These are phyloP conservation scores for Excoecaria cochinchinensis DNA, from an alignment of 345 rosid genomes.

Conservation along the genomic window DNA sequence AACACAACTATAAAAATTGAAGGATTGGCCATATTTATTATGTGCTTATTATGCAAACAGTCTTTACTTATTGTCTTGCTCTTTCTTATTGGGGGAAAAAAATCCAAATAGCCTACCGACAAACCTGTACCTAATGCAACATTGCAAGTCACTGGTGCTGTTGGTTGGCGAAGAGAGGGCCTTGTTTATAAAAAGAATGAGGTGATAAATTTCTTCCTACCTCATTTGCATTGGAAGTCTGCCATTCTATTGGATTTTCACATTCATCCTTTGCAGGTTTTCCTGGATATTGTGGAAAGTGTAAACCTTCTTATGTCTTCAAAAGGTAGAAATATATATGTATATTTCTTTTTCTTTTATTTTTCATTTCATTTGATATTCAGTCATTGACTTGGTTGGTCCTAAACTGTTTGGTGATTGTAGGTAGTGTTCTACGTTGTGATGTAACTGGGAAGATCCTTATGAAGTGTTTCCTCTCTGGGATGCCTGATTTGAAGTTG, in stretches of 20 bases:
- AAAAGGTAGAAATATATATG: conserved; percentile 50
- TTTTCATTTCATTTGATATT: neutral
- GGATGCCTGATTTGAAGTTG: conserved; percentile 99
- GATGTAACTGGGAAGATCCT: conserved; percentile 97
- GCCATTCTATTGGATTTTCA: conserved; percentile 19
- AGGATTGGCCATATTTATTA: neutral
- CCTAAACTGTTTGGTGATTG: conserved; percentile 25
- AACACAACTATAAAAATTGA: neutral
- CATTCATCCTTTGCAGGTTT: conserved; percentile 56
- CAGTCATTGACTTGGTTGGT: neutral
- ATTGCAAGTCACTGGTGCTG: conserved; percentile 98
- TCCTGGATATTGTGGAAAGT: conserved; percentile 97
- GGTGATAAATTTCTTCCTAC: conserved; percentile 39
- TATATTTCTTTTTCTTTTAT: conserved; percentile 3
- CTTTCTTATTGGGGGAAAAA: conserved; percentile 3
- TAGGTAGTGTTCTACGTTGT: conserved; percentile 93
- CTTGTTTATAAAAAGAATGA: conserved; percentile 95
- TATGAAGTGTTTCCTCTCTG: conserved; percentile 98
- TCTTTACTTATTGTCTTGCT: neutral
- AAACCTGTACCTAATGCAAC: conserved; percentile 98
- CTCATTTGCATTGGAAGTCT: conserved; percentile 6
- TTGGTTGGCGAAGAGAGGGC: conserved; percentile 99
- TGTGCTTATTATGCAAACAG: conserved; percentile 4
- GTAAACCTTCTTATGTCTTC: conserved; percentile 99
- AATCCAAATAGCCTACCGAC: conserved; percentile 59